Conservation (phyloP, 139 green algal species). For the Trebouxia sp. region DNA sequence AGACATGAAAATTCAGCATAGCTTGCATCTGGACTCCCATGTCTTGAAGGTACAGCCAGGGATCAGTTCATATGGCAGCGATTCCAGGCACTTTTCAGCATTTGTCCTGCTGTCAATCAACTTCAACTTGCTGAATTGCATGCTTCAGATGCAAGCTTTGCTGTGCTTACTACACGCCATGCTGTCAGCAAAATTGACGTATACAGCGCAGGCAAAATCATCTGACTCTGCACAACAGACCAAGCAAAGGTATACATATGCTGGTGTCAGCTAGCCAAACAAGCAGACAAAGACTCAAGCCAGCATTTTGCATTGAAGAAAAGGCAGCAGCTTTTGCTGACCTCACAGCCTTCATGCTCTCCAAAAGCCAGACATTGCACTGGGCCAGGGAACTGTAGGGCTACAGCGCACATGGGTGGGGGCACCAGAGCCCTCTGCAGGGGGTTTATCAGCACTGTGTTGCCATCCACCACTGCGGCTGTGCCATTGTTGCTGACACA, state of each 20-base stretch:
- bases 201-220: too few species aligned
- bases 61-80: neutral
- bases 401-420: slow-evolving; percentile 77
- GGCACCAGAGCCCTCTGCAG: slow-evolving; percentile 73
- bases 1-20: too few species aligned
- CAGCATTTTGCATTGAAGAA: too few species aligned
- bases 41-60: neutral
- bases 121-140: neutral
- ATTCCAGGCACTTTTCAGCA: slow-evolving; percentile 12
- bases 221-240: too few species aligned
- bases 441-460: slow-evolving; percentile 75
- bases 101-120: neutral
- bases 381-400: slow-evolving; percentile 44
- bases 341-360: slow-evolving; percentile 20
- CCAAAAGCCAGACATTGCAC: slow-evolving; percentile 46
- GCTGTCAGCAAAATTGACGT: too few species aligned
- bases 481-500: slow-evolving; percentile 66
- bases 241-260: too few species aligned
- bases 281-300: too few species aligned
- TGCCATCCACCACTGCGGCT: slow-evolving; percentile 85
- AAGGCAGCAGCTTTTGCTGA: too few species aligned
- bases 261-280: too few species aligned
- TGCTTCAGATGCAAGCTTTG: too few species aligned
- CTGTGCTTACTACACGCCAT: too few species aligned
- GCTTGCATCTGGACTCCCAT: too few species aligned